phyloP scores from a whole-genome alignment of 352 stramenopile genomes.

The Phytophthora cryptogea region DNA sequence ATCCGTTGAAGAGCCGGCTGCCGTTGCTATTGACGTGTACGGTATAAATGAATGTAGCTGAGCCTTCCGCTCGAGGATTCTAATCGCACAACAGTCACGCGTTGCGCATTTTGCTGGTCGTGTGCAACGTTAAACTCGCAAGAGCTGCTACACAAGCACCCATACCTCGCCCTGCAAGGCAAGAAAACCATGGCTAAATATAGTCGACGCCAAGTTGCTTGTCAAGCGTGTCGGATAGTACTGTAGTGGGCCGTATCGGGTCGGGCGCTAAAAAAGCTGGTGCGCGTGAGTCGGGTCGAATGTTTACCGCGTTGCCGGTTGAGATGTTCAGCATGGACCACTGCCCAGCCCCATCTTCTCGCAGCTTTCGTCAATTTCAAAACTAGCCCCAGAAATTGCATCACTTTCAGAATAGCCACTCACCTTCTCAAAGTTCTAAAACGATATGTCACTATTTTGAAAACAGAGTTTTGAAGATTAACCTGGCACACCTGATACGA shows the following conservation, averaged over 20 bases:
- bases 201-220: background rate
- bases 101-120: background rate
- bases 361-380: constrained; percentile 7
- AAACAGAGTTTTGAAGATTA: too few species aligned
- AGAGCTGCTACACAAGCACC: too few species aligned
- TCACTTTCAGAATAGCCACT: background rate
- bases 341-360: constrained; percentile 9
- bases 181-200: too few species aligned
- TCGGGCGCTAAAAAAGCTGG: background rate
- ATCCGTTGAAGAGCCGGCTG: background rate
- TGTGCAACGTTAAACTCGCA: too few species aligned
- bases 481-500: too few species aligned
- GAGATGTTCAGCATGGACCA: constrained; percentile 14
- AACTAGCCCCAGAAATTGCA: constrained; percentile 1
- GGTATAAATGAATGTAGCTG: too few species aligned
- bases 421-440: background rate
- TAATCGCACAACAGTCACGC: background rate
- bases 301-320: too few species aligned
- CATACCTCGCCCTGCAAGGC: too few species aligned
- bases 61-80: too few species aligned
- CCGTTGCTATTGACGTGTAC: background rate
- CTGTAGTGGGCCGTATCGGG: too few species aligned
- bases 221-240: background rate
- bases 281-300: background rate
- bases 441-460: too few species aligned